Evolutionary conservation across 306 rosid genomes (phyloP).

Genomic region (Prosopis cineraria): DNA sequence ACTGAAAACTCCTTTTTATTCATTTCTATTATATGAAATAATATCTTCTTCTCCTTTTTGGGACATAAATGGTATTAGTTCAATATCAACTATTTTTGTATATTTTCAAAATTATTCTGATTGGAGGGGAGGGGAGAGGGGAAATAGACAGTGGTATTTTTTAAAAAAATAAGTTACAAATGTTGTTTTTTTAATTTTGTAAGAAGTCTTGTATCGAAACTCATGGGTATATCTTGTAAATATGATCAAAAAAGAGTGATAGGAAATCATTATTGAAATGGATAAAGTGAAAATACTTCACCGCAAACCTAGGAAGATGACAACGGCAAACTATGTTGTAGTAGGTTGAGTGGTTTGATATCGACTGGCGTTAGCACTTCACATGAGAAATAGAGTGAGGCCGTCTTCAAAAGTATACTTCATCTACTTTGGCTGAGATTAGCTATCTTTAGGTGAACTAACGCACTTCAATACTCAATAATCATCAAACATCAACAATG

Average conservation of each 20-base stretch:
- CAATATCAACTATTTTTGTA: no score
- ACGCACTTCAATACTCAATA: neutral
- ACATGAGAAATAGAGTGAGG: neutral
- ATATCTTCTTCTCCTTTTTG: neutral
- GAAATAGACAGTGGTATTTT: no score
- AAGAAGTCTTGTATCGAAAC: no score
- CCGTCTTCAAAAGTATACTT: neutral
- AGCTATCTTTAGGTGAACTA: neutral
- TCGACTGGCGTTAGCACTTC: neutral
- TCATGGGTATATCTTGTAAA: no score
- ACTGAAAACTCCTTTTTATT: neutral
- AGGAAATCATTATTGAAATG: no score
- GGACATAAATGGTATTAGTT: no score
- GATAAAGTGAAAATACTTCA: neutral
- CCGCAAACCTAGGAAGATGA: neutral
- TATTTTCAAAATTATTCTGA: no score
- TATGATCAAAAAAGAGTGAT: no score
- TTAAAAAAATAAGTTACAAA: no score
- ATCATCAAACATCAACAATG: neutral
- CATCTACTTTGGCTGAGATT: conserved; percentile 1
- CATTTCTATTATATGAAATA: neutral
- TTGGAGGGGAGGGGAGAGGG: no score
- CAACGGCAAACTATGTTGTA: neutral
- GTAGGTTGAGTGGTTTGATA: neutral
- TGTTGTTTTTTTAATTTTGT: no score